Evolutionary conservation across 768 basidiomycete species (phyloP), one percentile per base, ranked within the genome.

Genomic region (Naganishia antarctica): DNA sequence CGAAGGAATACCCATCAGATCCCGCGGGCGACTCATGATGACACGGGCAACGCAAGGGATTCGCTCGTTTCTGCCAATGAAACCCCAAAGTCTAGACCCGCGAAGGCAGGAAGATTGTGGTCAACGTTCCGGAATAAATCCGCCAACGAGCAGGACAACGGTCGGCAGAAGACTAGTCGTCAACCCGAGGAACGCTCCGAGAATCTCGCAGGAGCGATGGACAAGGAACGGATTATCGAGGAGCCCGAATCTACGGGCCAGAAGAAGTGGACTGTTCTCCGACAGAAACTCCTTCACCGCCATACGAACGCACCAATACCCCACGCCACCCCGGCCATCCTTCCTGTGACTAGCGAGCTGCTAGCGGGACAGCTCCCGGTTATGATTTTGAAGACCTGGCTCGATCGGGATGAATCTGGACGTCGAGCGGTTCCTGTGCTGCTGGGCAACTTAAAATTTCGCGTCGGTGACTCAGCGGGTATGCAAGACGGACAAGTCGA

Each of bases 371-470:
- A 73, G 60, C 63, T 79, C 21, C 75, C 72, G 1, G 76, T 77
- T 12, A 74, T 78, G 72, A 76, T 79, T 26, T 59, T 79, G 31
- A 76, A 76, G 59, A 76, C 76, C 26, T 75, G 73, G 71, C 32
- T 79, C 37, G 78, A 79, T 66, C 51, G 75, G 40, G 78, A 79
- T 61, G 78, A 79, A 58, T 69, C 76, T 63, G 78, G 78, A 2
- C 68, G 71, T 32, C 67, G 73, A 34, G 71, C 75, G 37, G 78
- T 79, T 0, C 78, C 78, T 0, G 75, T 79, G 1, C 65, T 78
- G 28, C 63, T 79, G 41, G 75, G 72, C 0, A 76, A 71, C 67
- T 26, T 78, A 58, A 65, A 74, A 45, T 79, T 79, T 61, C 72
- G 76, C 57, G 73, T 79, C 5, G 73, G 76, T 0, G 78, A 79